Conservation (phyloP, 495 filamentous ascomycete species). For the Penicillium ucsense region DNA sequence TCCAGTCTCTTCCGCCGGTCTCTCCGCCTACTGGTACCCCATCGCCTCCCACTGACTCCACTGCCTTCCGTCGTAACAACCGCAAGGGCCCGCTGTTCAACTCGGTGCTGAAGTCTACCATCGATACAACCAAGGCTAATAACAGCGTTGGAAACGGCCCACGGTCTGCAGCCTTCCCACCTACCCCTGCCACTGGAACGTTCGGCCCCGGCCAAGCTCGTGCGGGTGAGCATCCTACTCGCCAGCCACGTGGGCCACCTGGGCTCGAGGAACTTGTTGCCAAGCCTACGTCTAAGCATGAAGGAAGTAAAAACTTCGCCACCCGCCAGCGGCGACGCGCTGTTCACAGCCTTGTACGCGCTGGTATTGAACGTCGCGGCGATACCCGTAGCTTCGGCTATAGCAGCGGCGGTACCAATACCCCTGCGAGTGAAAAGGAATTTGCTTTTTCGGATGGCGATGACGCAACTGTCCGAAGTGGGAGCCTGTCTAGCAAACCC, state of each 20-base stretch:
- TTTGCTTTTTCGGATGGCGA: constrained; percentile 77
- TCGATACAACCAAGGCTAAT: constrained; percentile 52
- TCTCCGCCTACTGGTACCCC: constrained; percentile 64
- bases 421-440: constrained; percentile 80
- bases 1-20: constrained; percentile 28
- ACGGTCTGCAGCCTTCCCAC: constrained; percentile 67
- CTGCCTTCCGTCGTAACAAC: constrained; percentile 81
- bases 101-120: constrained; percentile 47
- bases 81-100: constrained; percentile 81
- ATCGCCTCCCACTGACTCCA: constrained; percentile 57
- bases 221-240: constrained; percentile 86
- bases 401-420: constrained; percentile 66
- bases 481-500: constrained; percentile 68
- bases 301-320: constrained; percentile 97
- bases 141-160: constrained; percentile 42
- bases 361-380: constrained; percentile 74
- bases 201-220: constrained; percentile 91
- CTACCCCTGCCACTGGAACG: constrained; percentile 73
- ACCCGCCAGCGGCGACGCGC: constrained; percentile 88
- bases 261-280: constrained; percentile 82
- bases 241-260: constrained; percentile 89
- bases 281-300: constrained; percentile 86
- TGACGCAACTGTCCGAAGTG: constrained; percentile 70
- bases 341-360: constrained; percentile 81
- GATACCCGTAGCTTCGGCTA: constrained; percentile 50